Base-by-base conservation (phyloP, 768 basidiomycete genomes). In the Psilocybe subaeruginosa region DNA sequence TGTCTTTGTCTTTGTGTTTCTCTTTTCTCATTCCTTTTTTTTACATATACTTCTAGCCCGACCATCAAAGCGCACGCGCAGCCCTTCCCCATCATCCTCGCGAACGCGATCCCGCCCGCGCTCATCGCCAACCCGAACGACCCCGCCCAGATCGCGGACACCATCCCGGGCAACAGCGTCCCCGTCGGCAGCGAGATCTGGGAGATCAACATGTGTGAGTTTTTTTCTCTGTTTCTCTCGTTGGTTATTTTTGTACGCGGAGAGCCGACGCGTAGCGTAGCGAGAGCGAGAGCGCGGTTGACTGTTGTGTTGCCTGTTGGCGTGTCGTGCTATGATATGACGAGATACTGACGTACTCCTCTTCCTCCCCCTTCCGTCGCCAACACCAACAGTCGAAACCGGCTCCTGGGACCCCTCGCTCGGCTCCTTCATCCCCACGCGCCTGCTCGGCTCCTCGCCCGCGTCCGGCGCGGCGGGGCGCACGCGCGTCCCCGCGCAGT, bases 361-460 rank as follows among this genome's bases (percentile, higher is more conserved):
- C 23, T 2, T 23, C 23, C 2, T 2, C 23, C 23, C 23, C 23
- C 23, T 23, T 23, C 23, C 23, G 23, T 23, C 14, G 2, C 37
- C 14, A 39, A 39, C 37, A n/a, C 49, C 17, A 14, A 4, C 30
- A 61, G 60, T 61, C 17, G 60, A 61, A 39, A 61, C 60, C 1
- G 60, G 60, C 23, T 61, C 60, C 17, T 61, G 60, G 60, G 60
- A 61, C 33, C 60, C 60, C n/a, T 51, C 60, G 1, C n/a, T 61
- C 2, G 29, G 37, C 1, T 56, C 60, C 2, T 61, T 61, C 49
- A 61, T 61, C 12, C 60, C 60, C 3, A 61, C 60, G 14, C 37
- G 35, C 16, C 23, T 61, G 7, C 55, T 61, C 0, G 60, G 60
- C 51, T 61, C 60, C 1, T 56, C 60, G 9, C 60, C 54, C 1